These are phyloP conservation scores for Haematococcus lacustris DNA, from an alignment of 139 green algal genomes.

Conservation along the genomic window DNA sequence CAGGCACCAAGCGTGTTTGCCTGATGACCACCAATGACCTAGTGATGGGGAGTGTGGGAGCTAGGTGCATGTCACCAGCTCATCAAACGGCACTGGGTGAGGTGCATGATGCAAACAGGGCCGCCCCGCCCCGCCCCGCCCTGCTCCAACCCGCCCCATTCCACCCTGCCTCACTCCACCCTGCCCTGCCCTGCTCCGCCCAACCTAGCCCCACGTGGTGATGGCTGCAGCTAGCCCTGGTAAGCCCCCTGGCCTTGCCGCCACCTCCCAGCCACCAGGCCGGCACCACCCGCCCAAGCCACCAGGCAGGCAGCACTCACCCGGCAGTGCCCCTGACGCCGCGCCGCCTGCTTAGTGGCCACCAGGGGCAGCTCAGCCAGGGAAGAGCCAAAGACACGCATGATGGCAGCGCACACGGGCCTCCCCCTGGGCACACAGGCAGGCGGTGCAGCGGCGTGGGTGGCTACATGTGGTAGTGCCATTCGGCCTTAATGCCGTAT, in stretches of 20 bases:
- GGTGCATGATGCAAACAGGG: too few relatives aligned
- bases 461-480: neutral
- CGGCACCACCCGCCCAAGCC: slow-evolving; percentile 7
- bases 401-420: slow-evolving; percentile 61
- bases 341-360: slow-evolving; percentile 59
- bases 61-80: too few relatives aligned
- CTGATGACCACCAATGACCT: too few relatives aligned
- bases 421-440: slow-evolving; percentile 21
- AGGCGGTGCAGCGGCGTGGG: neutral
- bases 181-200: neutral
- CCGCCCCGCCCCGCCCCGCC: too few relatives aligned
- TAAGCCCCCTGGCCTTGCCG: too few relatives aligned
- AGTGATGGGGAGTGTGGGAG: too few relatives aligned
- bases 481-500: neutral
- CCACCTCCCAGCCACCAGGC: slow-evolving; percentile 26
- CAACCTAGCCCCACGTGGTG: neutral
- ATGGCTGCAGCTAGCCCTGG: slow-evolving; percentile 5
- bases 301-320: slow-evolving; percentile 47
- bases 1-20: too few relatives aligned
- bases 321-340: slow-evolving; percentile 67
- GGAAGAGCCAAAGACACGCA: slow-evolving; percentile 71
- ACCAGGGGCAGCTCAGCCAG: slow-evolving; percentile 87
- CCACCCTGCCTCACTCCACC: neutral
- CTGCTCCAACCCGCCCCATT: neutral
- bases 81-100: too few relatives aligned